A percentile compares a stretch with the other conserved stretches of the same genome.
Conservation (phyloP, 2,329 filamentous ascomycete species). For the Aspergillus tubingensis region DNA sequence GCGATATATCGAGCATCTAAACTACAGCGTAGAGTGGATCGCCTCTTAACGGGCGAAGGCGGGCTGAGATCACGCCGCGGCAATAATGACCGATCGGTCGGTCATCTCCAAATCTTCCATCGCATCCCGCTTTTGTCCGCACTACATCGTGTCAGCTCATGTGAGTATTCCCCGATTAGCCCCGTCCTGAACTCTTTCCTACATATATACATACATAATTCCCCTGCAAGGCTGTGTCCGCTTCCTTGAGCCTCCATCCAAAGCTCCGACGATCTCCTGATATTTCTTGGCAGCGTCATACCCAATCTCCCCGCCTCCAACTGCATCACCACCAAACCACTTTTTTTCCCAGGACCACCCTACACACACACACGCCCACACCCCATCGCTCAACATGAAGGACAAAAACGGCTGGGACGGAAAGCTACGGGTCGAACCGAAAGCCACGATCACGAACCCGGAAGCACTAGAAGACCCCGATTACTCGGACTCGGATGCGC, state of each 20-base stretch:
- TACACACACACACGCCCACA: slow-evolving; percentile 2
- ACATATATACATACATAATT: neutral
- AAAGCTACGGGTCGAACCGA: slow-evolving; percentile 63
- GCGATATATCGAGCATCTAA: neutral
- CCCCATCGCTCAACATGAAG: slow-evolving; percentile 35
- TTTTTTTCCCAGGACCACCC: neutral
- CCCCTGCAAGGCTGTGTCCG: neutral
- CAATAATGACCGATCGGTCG: neutral
- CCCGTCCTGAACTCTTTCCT: neutral
- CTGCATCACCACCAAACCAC: neutral
- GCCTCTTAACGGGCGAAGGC: neutral
- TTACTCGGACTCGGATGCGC: slow-evolving; percentile 70
- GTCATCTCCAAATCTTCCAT: neutral
- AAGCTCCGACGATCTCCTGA: too few species aligned
- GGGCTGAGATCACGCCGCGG: neutral
- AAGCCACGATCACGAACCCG: slow-evolving; percentile 70
- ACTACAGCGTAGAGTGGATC: neutral
- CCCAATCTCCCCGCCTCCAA: slow-evolving; percentile 2
- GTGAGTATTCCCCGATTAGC: neutral
- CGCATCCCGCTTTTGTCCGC: neutral
- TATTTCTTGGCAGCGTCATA: slow-evolving; percentile 8
- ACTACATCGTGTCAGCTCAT: neutral
- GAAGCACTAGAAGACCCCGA: slow-evolving; percentile 83
- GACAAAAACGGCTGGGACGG: slow-evolving; percentile 51
- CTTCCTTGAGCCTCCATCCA: neutral